Base-by-base conservation (phyloP, 2,329 filamentous ascomycete genomes). In the Sporothrix protearum region DNA sequence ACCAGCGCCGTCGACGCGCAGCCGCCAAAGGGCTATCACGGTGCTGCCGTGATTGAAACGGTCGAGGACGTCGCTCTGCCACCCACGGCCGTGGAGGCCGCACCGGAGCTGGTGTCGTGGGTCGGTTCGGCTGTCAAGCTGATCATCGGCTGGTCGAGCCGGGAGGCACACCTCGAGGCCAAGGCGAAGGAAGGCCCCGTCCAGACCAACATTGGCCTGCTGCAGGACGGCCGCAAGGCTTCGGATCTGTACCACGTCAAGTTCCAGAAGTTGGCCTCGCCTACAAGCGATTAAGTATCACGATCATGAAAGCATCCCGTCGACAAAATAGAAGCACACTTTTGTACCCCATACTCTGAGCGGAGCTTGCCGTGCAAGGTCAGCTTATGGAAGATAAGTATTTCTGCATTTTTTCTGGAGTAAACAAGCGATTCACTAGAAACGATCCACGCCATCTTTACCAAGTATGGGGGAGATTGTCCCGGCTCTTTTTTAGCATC, bases 61-160 rank as follows among this genome's bases (percentile, higher is more conserved):
- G 57, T 33, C 2, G 72, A 61, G 28, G 73, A 73, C 12, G 71
- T 72, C 57, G 57, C 45, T 14, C 19, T 63, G 22, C 14, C 42
- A 16, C 47, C 47, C 19, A 59, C 30, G 5, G 33, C 36, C 8
- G 71, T 8, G 7, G 39, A 64, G 59, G 57, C 69, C 42, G 45
- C 36, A 42, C 68, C 51, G 28, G 53, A 39, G 67, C 33, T 45
- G 39, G 28, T 49, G 12, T 61, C 25, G 14, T 67, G 71, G 71
- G 42, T 47, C 30, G 71, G 71, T 6, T 39, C 69, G 61, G 66
- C 72, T 14, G 73, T 74, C 59, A 75, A 74, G 74, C 53, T 76
- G 71, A 28, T 77, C 14, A 71, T 78, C 36, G 76, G 76, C 45
- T 78, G 76, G 76, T 66, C 61, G 61, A 77, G 76, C 33, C 66